Evolutionary conservation across 1,284 basidiomycete genomes (phyloP).

Genomic region (Rhodotorula mucilaginosa): DNA sequence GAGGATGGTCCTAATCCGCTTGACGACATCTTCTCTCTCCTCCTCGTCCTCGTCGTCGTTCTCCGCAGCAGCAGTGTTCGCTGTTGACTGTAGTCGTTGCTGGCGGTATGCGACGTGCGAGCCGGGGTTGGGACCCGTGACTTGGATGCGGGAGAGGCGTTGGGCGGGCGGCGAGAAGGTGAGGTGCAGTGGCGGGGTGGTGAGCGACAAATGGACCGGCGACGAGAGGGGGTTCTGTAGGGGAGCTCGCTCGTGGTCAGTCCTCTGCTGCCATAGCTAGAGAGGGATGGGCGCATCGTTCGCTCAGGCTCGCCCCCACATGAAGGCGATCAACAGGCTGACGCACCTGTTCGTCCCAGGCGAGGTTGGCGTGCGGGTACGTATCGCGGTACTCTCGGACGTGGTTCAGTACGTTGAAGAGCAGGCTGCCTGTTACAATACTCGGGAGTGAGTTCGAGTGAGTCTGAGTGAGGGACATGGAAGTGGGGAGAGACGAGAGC

Average conservation of each 20-base stretch:
- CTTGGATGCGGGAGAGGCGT: conserved; percentile 32
- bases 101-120: conserved; percentile 32
- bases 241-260: background rate
- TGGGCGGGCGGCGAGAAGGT: conserved; percentile 34
- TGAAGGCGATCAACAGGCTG: background rate
- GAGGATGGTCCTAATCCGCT: conserved; percentile 27
- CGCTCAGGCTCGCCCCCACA: background rate
- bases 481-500: background rate
- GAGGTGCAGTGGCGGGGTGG: conserved; percentile 35
- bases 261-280: background rate
- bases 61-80: background rate
- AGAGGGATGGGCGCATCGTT: too few species aligned
- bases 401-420: conserved; percentile 37
- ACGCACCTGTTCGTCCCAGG: conserved; percentile 32
- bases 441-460: background rate
- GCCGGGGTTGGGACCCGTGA: conserved; percentile 1
- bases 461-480: too few species aligned
- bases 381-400: conserved; percentile 13
- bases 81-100: conserved; percentile 11
- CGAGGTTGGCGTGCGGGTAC: conserved; percentile 23
- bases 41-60: background rate
- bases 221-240: conserved; percentile 27
- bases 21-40: conserved; percentile 37
- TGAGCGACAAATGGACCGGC: conserved; percentile 30
- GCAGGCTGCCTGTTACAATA: conserved; percentile 14